Base-by-base conservation (phyloP, 441 rosid species). In the Dalechampia spathulata region DNA sequence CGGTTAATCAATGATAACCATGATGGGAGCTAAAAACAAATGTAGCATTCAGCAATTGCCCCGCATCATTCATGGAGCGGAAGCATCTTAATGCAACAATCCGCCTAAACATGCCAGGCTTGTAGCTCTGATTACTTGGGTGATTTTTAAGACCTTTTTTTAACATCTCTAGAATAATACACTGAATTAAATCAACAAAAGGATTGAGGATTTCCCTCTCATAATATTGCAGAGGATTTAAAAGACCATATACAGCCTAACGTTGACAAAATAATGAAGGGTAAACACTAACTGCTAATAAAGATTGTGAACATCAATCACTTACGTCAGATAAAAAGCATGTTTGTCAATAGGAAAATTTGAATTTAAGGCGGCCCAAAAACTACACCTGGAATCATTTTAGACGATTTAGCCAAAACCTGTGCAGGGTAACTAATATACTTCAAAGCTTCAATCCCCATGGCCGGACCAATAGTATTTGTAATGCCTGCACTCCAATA, bases 401-500 rank as follows among this genome's bases (percentile, higher is more conserved):
- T 88, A 0, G 98, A 91, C 27, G 98, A 91, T 72, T 91, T 91
- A 43, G 95, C 96, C 58, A 91, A 64, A 55, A 92, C 98, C 94
- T 92, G 99, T 51, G 99, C 97, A 11, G 99, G 99, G 65, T 89
- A 92, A 60, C 99, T 92, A 37, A 84, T 92, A 67, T 89, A 92
- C 75, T 92, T 92, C 36, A 90, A 65, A 27, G 99, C 99, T 68
- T 92, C 97, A 61, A 92, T 92, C 15, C 97, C 99, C 97, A 92
- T 83, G 56, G 99, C 92, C 0, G 97, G 99, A 48, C 97, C 97
- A 70, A 89, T 89, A 0, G 99, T 86, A 61, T 92, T 92, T 1
- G 97, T 92, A 67, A 92, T 86, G 54, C 99, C 95, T 21, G 99
- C 95, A 55, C 96, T 92, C 99, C 97, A 92, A 55, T 83, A 92